phyloP scores from a whole-genome alignment of 805 yeast species.

The Lachancea sp. region DNA sequence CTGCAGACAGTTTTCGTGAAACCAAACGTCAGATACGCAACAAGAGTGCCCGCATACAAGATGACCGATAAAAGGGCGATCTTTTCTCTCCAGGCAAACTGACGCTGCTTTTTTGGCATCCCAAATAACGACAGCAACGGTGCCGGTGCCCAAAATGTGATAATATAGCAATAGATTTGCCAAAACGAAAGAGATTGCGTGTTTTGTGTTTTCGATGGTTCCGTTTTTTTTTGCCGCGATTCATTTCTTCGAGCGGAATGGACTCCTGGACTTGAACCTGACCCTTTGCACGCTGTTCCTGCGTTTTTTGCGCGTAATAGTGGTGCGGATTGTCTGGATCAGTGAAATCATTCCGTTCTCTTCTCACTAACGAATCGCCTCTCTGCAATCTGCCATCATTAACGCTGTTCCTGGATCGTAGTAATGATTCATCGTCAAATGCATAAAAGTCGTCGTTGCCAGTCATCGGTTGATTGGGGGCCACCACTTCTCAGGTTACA shows the following conservation, averaged over 20 bases:
- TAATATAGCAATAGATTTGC: constrained; percentile 69
- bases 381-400: constrained; percentile 17
- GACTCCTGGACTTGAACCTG: constrained; percentile 63
- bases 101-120: constrained; percentile 70
- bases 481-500: not conserved
- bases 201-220: constrained; percentile 10
- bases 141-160: constrained; percentile 92
- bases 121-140: constrained; percentile 68
- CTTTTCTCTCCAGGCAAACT: constrained; percentile 96
- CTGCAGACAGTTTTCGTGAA: constrained; percentile 77
- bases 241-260: constrained; percentile 10
- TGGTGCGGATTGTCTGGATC: constrained; percentile 67
- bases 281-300: constrained; percentile 46
- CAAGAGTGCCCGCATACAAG: constrained; percentile 61
- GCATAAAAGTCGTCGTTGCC: constrained; percentile 15
- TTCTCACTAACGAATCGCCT: constrained; percentile 64
- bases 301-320: constrained; percentile 70
- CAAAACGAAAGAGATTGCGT: constrained; percentile 42
- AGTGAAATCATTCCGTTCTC: constrained; percentile 67
- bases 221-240: constrained; percentile 12
- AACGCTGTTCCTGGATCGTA: constrained; percentile 20
- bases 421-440: constrained; percentile 33
- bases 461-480: not conserved
- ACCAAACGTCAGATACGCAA: constrained; percentile 88
- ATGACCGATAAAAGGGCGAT: constrained; percentile 78